phyloP scores from a whole-genome alignment of 2,329 filamentous ascomycete species.

The Xylariaceae sp. region DNA sequence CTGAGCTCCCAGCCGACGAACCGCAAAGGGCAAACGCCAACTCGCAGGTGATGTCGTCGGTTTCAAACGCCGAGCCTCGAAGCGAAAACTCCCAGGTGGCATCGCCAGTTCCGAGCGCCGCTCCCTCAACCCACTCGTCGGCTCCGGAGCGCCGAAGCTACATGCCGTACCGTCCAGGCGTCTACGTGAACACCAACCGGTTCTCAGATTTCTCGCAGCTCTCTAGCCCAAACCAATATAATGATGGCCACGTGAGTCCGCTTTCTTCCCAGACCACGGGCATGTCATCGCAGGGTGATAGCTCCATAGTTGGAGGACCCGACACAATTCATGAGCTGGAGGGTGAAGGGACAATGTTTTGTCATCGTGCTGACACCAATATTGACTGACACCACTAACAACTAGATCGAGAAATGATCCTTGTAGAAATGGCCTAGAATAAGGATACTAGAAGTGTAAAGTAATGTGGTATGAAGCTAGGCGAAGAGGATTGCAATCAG shows the following conservation, averaged over 20 bases:
- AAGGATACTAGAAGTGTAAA: no score
- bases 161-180: conserved; percentile 19
- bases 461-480: no score
- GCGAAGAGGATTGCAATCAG: no score
- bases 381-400: no score
- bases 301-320: background rate
- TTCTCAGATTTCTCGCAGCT: conserved; percentile 18
- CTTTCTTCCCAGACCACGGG: conserved; percentile 2
- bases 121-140: background rate
- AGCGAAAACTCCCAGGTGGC: no score
- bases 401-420: background rate
- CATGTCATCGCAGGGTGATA: background rate
- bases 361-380: no score
- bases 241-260: conserved; percentile 9
- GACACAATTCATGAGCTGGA: conserved; percentile 23
- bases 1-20: conserved; percentile 26
- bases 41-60: background rate
- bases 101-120: background rate
- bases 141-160: conserved; percentile 3
- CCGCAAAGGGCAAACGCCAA: conserved; percentile 8
- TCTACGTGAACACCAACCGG: background rate
- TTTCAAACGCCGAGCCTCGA: no score
- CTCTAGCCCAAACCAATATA: conserved; percentile 2
- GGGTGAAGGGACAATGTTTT: no score
- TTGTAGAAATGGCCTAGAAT: background rate